Evolutionary conservation across 306 rosid species (phyloP).

Genomic region (Acacia confusa): DNA sequence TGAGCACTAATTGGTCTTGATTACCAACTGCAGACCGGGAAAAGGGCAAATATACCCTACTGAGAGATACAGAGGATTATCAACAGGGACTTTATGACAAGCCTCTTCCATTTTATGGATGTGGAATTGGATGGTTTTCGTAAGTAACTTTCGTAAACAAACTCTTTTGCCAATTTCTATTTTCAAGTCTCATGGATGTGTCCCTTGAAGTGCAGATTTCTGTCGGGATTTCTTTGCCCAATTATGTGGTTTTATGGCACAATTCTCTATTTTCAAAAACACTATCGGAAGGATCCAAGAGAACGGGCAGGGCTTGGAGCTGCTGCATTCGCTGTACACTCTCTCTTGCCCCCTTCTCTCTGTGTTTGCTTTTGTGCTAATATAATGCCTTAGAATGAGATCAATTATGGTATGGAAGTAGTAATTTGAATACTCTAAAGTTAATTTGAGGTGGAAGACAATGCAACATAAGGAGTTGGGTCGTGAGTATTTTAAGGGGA

Average conservation of each 20-base stretch:
- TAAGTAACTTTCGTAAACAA: constrained; percentile 44
- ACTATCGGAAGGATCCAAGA: constrained; percentile 87
- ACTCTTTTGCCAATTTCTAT: constrained; percentile 16
- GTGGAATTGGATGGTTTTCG: constrained; percentile 99
- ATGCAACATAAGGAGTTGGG: background rate
- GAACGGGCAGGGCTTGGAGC: constrained; percentile 97
- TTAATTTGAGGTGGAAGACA: background rate
- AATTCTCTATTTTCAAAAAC: constrained; percentile 78
- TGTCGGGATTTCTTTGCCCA: constrained; percentile 78
- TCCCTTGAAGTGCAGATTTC: constrained; percentile 62
- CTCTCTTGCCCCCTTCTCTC: background rate
- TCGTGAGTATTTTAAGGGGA: background rate
- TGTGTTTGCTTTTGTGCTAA: background rate
- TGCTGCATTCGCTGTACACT: constrained; percentile 84
- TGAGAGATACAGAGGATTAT: constrained; percentile 73
- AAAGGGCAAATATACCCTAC: constrained; percentile 64
- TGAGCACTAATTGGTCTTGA: constrained; percentile 36
- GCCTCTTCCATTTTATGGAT: constrained; percentile 92
- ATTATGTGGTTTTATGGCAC: constrained; percentile 84
- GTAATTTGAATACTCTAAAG: background rate
- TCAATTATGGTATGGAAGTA: constrained; percentile 10
- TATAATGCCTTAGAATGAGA: constrained; percentile 19
- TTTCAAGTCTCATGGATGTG: constrained; percentile 27
- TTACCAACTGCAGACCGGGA: constrained; percentile 52
- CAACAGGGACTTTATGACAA: constrained; percentile 77